These are phyloP conservation scores for Heliocybe sulcata DNA, from an alignment of 1,284 basidiomycete genomes.

Conservation along the genomic window DNA sequence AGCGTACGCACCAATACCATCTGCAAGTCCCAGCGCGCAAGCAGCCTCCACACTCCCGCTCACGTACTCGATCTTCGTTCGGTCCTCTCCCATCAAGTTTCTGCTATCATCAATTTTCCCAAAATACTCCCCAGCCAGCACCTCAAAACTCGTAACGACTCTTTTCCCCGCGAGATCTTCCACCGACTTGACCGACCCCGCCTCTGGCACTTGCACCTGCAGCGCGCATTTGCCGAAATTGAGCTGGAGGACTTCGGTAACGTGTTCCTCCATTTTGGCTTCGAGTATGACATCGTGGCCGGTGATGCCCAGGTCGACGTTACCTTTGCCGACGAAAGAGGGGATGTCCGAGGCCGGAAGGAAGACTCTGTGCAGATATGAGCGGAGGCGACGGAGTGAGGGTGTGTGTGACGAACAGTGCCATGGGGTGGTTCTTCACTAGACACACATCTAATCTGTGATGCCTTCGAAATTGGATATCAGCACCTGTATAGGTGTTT, in stretches of 20 bases:
- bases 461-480: conserved; percentile 92
- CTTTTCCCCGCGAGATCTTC: conserved; percentile 87
- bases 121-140: conserved; percentile 82
- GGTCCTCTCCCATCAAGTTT: conserved; percentile 37
- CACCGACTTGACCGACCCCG: conserved; percentile 59
- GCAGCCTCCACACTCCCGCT: conserved; percentile 98
- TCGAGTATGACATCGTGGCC: conserved; percentile 98
- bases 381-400: conserved; percentile 5
- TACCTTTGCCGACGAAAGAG: conserved; percentile 96
- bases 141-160: conserved; percentile 92
- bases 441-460: conserved; percentile 90
- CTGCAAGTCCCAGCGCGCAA: conserved; percentile 92
- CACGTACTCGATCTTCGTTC: conserved; percentile 89
- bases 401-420: conserved; percentile 51
- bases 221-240: conserved; percentile 94
- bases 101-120: conserved; percentile 58
- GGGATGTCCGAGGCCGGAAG: conserved; percentile 97
- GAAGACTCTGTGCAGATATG: conserved; percentile 68
- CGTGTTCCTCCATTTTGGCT: conserved; percentile 68
- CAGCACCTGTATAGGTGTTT: conserved; percentile 58
- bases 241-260: conserved; percentile 80
- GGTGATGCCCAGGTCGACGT: conserved; percentile 90
- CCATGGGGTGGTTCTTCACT: conserved; percentile 89
- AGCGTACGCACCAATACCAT: conserved; percentile 80
- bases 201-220: conserved; percentile 92